These are phyloP conservation scores for Suillus subaureus DNA, from an alignment of 768 basidiomycete species.

Conservation along the genomic window DNA sequence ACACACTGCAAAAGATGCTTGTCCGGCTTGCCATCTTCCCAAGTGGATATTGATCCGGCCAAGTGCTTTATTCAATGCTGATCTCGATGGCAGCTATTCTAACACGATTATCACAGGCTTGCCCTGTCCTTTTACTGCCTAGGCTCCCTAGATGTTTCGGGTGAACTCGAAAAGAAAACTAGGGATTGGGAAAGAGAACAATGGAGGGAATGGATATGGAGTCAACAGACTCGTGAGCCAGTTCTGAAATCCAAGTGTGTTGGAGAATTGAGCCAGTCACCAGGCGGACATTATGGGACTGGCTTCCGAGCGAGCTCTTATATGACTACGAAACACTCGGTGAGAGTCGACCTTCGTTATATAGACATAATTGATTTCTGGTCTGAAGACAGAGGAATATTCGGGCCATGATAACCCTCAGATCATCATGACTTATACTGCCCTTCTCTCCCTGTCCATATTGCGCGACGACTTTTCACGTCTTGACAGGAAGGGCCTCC, in stretches of 20 bases:
- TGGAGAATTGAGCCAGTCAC: conserved; percentile 10
- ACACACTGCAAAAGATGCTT: conserved; percentile 71
- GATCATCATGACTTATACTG: conserved; percentile 93
- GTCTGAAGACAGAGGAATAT: conserved; percentile 36
- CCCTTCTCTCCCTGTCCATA: conserved; percentile 79
- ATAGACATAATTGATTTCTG: conserved; percentile 11
- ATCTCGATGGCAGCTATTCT: conserved; percentile 16
- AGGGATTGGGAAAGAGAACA: conserved; percentile 52
- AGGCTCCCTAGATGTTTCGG: conserved; percentile 79
- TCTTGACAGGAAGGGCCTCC: conserved; percentile 70
- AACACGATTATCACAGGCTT: conserved; percentile 50
- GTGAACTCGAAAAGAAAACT: conserved; percentile 44
- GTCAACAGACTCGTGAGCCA: conserved; percentile 66
- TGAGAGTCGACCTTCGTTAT: conserved; percentile 12
- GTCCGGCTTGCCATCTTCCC: conserved; percentile 66
- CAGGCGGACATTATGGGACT: conserved; percentile 60
- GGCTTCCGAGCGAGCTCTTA: conserved; percentile 79
- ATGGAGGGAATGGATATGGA: conserved; percentile 90
- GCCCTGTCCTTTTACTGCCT: conserved; percentile 90
- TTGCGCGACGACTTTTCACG: conserved; percentile 81
- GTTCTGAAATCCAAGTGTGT: conserved; percentile 6
- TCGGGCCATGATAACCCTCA: conserved; percentile 71
- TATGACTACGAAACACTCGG: conserved; percentile 47
- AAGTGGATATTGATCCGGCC: conserved; percentile 71
- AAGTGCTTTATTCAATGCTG: conserved; percentile 46